These are phyloP conservation scores for Fistulinella cinereoalba DNA, from an alignment of 1,284 basidiomycete genomes.

Conservation along the genomic window DNA sequence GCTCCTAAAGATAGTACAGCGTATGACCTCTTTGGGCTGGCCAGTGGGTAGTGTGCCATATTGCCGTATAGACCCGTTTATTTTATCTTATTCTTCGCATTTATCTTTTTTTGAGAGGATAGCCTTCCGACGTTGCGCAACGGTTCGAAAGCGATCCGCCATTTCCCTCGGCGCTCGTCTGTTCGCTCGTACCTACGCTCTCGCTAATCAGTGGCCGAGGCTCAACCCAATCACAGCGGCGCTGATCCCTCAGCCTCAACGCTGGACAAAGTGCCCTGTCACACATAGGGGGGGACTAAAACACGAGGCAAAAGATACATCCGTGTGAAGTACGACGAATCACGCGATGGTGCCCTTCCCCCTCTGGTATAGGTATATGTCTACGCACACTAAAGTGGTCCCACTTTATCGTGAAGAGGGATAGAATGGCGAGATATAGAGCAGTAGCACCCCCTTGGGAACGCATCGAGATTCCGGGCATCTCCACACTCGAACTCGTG, in stretches of 20 bases:
- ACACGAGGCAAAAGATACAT: constrained; percentile 4
- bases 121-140: no score
- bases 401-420: not conserved
- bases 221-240: not conserved
- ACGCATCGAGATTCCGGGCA: constrained; percentile 22
- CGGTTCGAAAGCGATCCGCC: no score
- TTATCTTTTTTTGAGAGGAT: no score
- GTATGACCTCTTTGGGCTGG: no score
- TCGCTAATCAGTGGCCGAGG: no score
- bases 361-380: not conserved
- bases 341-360: not conserved
- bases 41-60: no score
- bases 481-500: constrained; percentile 16
- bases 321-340: not conserved
- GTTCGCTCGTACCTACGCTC: no score
- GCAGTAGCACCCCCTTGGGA: constrained; percentile 9
- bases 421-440: not conserved
- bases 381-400: not conserved
- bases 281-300: not conserved
- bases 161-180: no score
- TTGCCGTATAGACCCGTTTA: no score
- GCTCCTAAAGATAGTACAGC: no score
- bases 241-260: not conserved
- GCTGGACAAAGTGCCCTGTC: no score
- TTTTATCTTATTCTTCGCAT: no score